phyloP scores from a whole-genome alignment of 2,329 filamentous ascomycete species.

The Penicillium glabrum region DNA sequence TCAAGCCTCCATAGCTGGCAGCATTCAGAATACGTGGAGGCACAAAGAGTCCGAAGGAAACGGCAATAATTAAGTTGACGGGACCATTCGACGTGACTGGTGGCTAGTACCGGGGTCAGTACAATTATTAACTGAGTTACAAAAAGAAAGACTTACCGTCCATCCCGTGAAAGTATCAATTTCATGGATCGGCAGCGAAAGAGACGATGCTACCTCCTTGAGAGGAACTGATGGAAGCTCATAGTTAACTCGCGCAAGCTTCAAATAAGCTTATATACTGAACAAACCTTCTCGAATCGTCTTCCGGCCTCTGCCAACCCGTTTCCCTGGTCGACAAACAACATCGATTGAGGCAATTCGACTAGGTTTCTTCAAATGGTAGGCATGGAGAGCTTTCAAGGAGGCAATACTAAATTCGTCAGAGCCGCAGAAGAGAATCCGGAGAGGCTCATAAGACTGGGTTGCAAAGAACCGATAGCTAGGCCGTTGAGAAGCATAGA shows the following conservation, averaged over 20 bases:
- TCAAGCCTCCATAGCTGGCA: slow-evolving; percentile 81
- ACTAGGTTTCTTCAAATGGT: slow-evolving; percentile 53
- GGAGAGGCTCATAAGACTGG: slow-evolving; percentile 58
- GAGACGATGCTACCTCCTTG: slow-evolving; percentile 60
- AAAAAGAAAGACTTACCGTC: slow-evolving; percentile 55
- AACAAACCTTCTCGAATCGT: slow-evolving; percentile 62
- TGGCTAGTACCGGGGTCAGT: slow-evolving; percentile 46
- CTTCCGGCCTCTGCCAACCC: slow-evolving; percentile 72
- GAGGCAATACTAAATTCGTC: slow-evolving; percentile 85
- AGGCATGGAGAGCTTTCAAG: slow-evolving; percentile 65
- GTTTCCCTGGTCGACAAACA: slow-evolving; percentile 76
- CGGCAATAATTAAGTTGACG: slow-evolving; percentile 81
- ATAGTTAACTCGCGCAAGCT: slow-evolving; percentile 4
- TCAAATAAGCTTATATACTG: background rate
- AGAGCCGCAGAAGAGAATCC: slow-evolving; percentile 91
- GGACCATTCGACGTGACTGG: slow-evolving; percentile 47
- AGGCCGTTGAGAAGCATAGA: slow-evolving; percentile 8
- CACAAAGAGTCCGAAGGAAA: slow-evolving; percentile 91
- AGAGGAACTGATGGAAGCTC: slow-evolving; percentile 64
- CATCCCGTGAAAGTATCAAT: slow-evolving; percentile 81
- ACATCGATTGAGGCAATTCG: slow-evolving; percentile 79
- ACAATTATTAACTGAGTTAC: background rate
- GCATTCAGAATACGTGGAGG: slow-evolving; percentile 70
- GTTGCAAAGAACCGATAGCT: slow-evolving; percentile 28
- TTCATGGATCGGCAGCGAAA: slow-evolving; percentile 69